Evolutionary conservation across 768 basidiomycete species (phyloP).

Genomic region (Russula compacta): DNA sequence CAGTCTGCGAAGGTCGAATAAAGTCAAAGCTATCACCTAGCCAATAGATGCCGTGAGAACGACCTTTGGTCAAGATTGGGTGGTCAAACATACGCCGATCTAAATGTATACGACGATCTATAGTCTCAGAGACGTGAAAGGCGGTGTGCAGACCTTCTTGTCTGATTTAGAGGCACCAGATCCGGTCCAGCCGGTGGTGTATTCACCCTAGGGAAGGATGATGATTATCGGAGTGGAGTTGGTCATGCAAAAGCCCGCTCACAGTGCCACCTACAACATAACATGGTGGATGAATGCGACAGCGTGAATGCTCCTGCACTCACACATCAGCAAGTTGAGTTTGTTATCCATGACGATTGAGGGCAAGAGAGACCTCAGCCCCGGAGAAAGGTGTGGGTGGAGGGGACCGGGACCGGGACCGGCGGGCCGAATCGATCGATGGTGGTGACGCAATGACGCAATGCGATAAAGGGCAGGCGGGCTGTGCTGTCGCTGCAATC

Average conservation of each 20-base stretch:
- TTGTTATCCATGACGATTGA: conserved; percentile 6
- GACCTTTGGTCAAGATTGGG: conserved; percentile 19
- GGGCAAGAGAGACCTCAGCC: neutral
- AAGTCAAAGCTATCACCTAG: conserved; percentile 81
- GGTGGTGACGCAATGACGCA: conserved; percentile 1
- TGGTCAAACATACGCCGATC: conserved; percentile 52
- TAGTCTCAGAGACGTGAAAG: neutral
- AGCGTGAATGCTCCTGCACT: conserved; percentile 25
- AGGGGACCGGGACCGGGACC: neutral
- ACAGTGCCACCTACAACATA: conserved; percentile 39
- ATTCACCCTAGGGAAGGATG: conserved; percentile 51
- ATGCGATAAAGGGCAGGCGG: neutral
- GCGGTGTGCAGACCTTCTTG: conserved; percentile 58
- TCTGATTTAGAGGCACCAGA: conserved; percentile 91
- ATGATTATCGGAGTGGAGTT: neutral
- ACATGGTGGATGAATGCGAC: conserved; percentile 8
- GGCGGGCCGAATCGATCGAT: neutral
- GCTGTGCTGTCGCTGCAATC: neutral
- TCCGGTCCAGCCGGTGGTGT: conserved; percentile 91
- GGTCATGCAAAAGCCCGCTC: conserved; percentile 17
- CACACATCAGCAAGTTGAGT: conserved; percentile 75
- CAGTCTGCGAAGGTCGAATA: conserved; percentile 79
- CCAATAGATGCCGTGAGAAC: conserved; percentile 16
- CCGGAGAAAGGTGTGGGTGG: neutral
- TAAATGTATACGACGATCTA: conserved; percentile 23